Evolutionary conservation across 257 asterid species (phyloP), one percentile per base, ranked within the genome.

Genomic region (Mentha longifolia): DNA sequence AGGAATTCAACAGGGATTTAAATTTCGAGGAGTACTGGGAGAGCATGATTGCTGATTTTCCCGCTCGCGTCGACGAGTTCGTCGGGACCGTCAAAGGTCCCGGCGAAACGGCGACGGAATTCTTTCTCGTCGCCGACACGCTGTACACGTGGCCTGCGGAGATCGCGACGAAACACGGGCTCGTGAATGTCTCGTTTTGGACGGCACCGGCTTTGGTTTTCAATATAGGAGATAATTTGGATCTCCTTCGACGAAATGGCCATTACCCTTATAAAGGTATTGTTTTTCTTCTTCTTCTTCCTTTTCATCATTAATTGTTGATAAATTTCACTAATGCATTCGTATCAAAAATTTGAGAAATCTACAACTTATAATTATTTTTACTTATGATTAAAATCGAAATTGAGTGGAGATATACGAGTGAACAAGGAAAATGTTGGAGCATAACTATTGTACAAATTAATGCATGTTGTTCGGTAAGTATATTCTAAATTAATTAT

Each of bases 121-220:
- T 55, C 4, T 55, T 55, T 5, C 61, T 55, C 37, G 16, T 55
- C 39, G 61, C 61, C 9, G 61, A 55, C 9, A 22, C 61, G 16
- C 9, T 55, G 39, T 20, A 55, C 39, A 55, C 61, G 16, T 55
- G 39, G 61, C 12, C 78, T 0, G 14, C 78, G 10, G 13, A 46
- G 5, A 9, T 74, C 8, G 78, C 78, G 14, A 9, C 2, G 49
- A 74, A 65, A n/a, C 16, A 74, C 16, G 12, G 13, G 17, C 67
- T 74, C 5, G 72, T 74, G 35, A n/a, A 74, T 3, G 78, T 74
- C 10, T 74, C 78, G 10, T 31, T 74, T 30, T 55, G 73, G 78
- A 74, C 78, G 2, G 42, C 0, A 45, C 12, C 78, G 16, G 78
- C 67, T 7, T 30, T 22, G 7, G 67, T 6, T 4, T 45, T 74